Evolutionary conservation across 2,329 filamentous ascomycete genomes (phyloP).

Genomic region (Monascus ruber): DNA sequence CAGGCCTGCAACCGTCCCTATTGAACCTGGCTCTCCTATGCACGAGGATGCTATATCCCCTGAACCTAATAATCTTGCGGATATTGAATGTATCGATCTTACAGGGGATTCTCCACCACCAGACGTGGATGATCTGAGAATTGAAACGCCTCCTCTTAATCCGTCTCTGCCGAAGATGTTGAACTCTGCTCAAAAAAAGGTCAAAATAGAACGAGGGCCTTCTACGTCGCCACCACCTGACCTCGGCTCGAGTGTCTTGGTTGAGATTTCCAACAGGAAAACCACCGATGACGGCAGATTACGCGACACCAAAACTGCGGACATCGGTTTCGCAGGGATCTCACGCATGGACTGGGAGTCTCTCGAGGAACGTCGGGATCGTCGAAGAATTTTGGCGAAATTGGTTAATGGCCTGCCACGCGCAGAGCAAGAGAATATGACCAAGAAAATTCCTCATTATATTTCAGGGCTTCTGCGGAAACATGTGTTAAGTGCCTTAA

Average conservation of each 20-base stretch:
- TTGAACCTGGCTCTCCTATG: too few relatives aligned
- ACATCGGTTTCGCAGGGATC: slow-evolving; percentile 15
- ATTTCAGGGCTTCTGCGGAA: slow-evolving; percentile 3
- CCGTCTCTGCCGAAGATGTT: slow-evolving; percentile 7
- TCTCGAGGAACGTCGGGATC: slow-evolving; percentile 28
- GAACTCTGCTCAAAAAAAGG: slow-evolving; percentile 1
- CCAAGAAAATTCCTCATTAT: slow-evolving; percentile 6
- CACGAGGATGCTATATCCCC: too few relatives aligned
- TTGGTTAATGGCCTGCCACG: slow-evolving; percentile 10
- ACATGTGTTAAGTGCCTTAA: slow-evolving; percentile 7
- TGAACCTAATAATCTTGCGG: too few relatives aligned
- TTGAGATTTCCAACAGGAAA: slow-evolving; percentile 3
- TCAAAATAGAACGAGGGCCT: slow-evolving; percentile 2
- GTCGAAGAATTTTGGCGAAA: slow-evolving; percentile 22
- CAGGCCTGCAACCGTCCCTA: too few relatives aligned
- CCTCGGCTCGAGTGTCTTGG: slow-evolving; percentile 2
- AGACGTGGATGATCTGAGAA: slow-evolving; percentile 11
- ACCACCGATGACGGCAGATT: neutral
- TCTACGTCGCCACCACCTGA: slow-evolving; percentile 10
- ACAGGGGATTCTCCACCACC: slow-evolving; percentile 14
- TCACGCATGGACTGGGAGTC: slow-evolving; percentile 20
- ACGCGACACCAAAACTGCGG: neutral
- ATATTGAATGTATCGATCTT: slow-evolving; percentile 21
- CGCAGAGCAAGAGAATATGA: slow-evolving; percentile 10
- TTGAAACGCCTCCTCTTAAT: slow-evolving; percentile 27